Evolutionary conservation across 2,329 filamentous ascomycete species (phyloP), one percentile per base, ranked within the genome.

Genomic region (Aspergillus sp.): DNA sequence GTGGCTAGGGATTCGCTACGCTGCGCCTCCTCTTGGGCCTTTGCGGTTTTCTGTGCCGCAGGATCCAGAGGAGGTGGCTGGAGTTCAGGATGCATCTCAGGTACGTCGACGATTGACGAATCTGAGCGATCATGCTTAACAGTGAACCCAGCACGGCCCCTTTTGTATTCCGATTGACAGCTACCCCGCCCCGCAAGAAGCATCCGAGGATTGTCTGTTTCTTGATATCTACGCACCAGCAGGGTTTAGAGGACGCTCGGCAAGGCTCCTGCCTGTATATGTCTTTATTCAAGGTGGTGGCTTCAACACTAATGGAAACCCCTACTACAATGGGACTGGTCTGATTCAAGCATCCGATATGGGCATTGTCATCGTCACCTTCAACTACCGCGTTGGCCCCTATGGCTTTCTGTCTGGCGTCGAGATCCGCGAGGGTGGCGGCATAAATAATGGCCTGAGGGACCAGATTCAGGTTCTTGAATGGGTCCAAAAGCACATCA

Each of bases 1-100:
- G 73, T 94, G 90, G 89, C 82, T 91, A 7, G 91, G 90, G 1
- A 86, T 95, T 65, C 85, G 90, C 48, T 95, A 87, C 78, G 91
- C 91, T 1, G 87, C 89, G 5, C 81, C 90, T 15, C 91, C 91
- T 0, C 60, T 90, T 2, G 89, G 87, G 1, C 68, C 84, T 6
- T 72, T 91, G 62, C 83, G 91, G 22, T 94, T 93, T 71, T 80
- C 82, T 57, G 86, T 87, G 13, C 90, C 91, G 0, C 79, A 84
- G 68, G 87, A 91, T 72, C 90, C 91, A 2, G 64, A 77, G 0
- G 67, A 72, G 1, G 76, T 80, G 19, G 62, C 75, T 2, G 79
- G 76, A 1, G 71, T 85, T 4, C 82, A 87, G 60, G 69, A 81
- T 59, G 89, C 89, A 22, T 79, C 80, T n/a, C 70, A 81, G 72